These are phyloP conservation scores for Elongisporangium anandrum DNA, from an alignment of 352 stramenopile species.

Conservation along the genomic window DNA sequence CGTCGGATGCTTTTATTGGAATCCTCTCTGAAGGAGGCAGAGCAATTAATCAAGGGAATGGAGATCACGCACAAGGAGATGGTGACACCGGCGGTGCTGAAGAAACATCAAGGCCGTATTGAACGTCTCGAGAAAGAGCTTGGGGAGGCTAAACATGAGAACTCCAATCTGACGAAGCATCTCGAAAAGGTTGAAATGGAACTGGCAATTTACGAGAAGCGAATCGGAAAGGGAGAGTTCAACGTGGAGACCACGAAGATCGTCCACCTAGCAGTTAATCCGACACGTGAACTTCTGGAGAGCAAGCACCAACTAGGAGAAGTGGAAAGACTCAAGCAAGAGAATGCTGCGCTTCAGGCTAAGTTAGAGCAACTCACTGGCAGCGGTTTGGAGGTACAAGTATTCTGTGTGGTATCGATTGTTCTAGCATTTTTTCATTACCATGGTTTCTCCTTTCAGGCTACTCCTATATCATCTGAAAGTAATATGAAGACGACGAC, in stretches of 20 bases:
- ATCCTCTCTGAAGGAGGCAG: constrained; percentile 38
- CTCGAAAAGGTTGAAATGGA: constrained; percentile 66
- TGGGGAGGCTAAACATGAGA: constrained; percentile 32
- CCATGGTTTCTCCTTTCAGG: constrained; percentile 1
- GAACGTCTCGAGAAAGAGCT: constrained; percentile 44
- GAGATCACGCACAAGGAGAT: constrained; percentile 27
- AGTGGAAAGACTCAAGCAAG: constrained; percentile 37
- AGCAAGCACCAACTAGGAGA: constrained; percentile 31
- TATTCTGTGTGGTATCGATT: not conserved
- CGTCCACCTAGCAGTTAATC: constrained; percentile 83
- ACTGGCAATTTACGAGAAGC: constrained; percentile 61
- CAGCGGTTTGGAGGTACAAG: constrained; percentile 23
- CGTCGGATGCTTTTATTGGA: constrained; percentile 40
- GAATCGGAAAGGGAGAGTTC: constrained; percentile 68
- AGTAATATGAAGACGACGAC: constrained; percentile 63
- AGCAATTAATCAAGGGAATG: constrained; percentile 42
- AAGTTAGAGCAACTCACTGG: constrained; percentile 34
- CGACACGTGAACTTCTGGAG: constrained; percentile 62
- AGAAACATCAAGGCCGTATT: constrained; percentile 48
- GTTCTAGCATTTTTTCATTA: not conserved
- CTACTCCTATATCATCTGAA: constrained; percentile 9
- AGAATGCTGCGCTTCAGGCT: constrained; percentile 48
- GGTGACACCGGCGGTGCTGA: constrained; percentile 31
- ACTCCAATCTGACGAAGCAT: constrained; percentile 43
- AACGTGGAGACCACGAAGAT: constrained; percentile 84